These are phyloP conservation scores for Piloderma croceum DNA, from an alignment of 768 basidiomycete genomes.

Conservation along the genomic window DNA sequence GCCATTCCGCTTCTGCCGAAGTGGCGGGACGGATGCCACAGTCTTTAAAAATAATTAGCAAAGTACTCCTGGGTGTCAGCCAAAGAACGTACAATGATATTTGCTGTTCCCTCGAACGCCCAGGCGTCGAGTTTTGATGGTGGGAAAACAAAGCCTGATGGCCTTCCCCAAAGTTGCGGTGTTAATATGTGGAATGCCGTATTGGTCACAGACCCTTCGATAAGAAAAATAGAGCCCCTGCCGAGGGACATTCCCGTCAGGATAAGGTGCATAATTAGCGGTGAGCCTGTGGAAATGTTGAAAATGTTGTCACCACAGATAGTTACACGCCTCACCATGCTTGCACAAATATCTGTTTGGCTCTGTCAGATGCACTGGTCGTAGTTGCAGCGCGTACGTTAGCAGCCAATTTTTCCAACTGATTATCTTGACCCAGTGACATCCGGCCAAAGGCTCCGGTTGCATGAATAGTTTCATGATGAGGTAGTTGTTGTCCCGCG, in stretches of 20 bases:
- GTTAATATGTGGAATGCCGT: conserved; percentile 91
- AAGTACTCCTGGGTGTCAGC: conserved; percentile 31
- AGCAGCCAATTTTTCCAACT: conserved; percentile 78
- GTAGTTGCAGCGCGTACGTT: conserved; percentile 87
- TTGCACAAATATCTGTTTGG: conserved; percentile 90
- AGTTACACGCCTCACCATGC: conserved; percentile 63
- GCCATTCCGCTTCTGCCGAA: conserved; percentile 84
- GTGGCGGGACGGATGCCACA: conserved; percentile 92
- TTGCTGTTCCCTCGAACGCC: conserved; percentile 94
- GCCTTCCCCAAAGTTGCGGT: conserved; percentile 94
- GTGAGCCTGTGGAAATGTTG: conserved; percentile 54
- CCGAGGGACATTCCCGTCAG: conserved; percentile 88
- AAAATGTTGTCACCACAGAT: conserved; percentile 5
- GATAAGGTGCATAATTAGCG: conserved; percentile 86
- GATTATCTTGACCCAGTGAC: conserved; percentile 71
- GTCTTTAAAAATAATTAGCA: conserved; percentile 45
- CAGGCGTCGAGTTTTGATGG: conserved; percentile 89
- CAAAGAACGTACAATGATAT: conserved; percentile 75
- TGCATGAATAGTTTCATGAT: conserved; percentile 54
- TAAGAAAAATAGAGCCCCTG: conserved; percentile 95
- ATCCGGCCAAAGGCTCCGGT: conserved; percentile 74
- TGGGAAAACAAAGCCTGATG: conserved; percentile 87
- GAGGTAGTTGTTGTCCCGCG: conserved; percentile 36
- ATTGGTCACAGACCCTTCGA: conserved; percentile 84
- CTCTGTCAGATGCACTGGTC: conserved; percentile 84